A percentile compares a stretch with the other conserved stretches of the same genome.
Evolutionary conservation across 2,329 filamentous ascomycete genomes (phyloP).

Genomic region (Alternaria brassicae): DNA sequence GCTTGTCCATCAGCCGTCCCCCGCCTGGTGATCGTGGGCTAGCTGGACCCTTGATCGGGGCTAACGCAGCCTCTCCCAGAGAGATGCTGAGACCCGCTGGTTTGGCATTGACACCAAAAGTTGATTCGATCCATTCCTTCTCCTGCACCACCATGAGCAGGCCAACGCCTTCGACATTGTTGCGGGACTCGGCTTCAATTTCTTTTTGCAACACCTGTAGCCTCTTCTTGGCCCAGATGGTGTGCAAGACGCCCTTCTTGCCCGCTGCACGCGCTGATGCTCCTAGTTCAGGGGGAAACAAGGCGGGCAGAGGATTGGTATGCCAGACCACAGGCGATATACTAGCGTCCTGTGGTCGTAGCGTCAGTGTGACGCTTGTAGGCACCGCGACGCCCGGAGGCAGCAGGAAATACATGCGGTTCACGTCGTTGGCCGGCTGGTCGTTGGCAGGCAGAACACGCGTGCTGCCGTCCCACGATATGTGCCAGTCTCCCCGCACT

Average conservation of each 20-base stretch:
- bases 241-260: conserved; percentile 83
- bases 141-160: conserved; percentile 84
- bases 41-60: conserved; percentile 62
- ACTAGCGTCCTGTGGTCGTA: conserved; percentile 55
- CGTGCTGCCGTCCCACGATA: conserved; percentile 83
- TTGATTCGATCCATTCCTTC: conserved; percentile 82
- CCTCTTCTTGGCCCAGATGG: conserved; percentile 86
- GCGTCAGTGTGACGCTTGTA: conserved; percentile 71
- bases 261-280: conserved; percentile 70
- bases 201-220: conserved; percentile 77
- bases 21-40: conserved; percentile 68
- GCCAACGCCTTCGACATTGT: conserved; percentile 81
- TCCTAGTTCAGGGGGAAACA: conserved; percentile 80
- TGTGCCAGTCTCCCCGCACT: conserved; percentile 69
- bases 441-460: conserved; percentile 73
- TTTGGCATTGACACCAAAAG: conserved; percentile 70
- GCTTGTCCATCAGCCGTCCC: conserved; percentile 77
- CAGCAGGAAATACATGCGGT: conserved; percentile 81
- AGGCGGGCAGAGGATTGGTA: conserved; percentile 83
- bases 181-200: conserved; percentile 74
- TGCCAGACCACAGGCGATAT: conserved; percentile 59
- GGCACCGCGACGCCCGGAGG: conserved; percentile 76
- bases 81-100: conserved; percentile 51
- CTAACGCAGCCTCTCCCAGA: conserved; percentile 45
- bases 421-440: conserved; percentile 56